Evolutionary conservation across 2,329 filamentous ascomycete genomes (phyloP).

Genomic region (Onygenales sp.): DNA sequence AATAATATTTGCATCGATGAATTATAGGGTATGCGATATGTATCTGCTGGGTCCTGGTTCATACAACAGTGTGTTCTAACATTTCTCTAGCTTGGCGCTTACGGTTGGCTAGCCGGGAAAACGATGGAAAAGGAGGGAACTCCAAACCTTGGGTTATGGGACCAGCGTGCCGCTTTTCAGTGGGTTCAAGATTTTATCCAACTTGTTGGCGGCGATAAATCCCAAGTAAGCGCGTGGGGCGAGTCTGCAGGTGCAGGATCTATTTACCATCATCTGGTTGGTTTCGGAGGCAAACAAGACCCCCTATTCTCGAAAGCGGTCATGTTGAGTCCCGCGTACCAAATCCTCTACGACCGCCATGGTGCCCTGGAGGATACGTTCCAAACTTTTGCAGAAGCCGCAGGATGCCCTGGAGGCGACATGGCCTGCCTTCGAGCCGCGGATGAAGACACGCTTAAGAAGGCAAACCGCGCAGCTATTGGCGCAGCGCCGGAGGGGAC

Average conservation of each 20-base stretch:
- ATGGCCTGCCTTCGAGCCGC: conserved; percentile 22
- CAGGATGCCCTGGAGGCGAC: conserved; percentile 24
- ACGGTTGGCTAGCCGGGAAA: conserved; percentile 39
- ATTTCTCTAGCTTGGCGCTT: conserved; percentile 30
- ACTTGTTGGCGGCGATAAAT: conserved; percentile 39
- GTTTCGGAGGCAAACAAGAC: conserved; percentile 33
- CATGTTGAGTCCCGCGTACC: conserved; percentile 23
- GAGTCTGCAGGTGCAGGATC: conserved; percentile 44
- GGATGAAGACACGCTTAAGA: conserved; percentile 14
- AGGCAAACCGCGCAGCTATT: conserved; percentile 19
- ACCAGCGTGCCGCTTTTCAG: conserved; percentile 36
- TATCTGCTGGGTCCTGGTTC: background rate
- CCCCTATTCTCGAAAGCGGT: conserved; percentile 35
- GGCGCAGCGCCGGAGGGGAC: conserved; percentile 15
- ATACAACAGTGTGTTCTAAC: background rate
- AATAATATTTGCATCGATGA: conserved; percentile 39
- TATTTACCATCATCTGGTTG: conserved; percentile 42
- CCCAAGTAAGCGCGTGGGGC: conserved; percentile 40
- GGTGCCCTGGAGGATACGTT: conserved; percentile 18
- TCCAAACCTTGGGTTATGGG: conserved; percentile 34
- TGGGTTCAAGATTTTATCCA: conserved; percentile 42
- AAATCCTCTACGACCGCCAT: conserved; percentile 13
- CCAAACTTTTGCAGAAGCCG: conserved; percentile 15
- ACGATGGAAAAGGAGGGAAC: conserved; percentile 34
- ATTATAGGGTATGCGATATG: conserved; percentile 32